Evolutionary conservation across 2,329 filamentous ascomycete species (phyloP).

Genomic region (Colletotrichum cuscutae): DNA sequence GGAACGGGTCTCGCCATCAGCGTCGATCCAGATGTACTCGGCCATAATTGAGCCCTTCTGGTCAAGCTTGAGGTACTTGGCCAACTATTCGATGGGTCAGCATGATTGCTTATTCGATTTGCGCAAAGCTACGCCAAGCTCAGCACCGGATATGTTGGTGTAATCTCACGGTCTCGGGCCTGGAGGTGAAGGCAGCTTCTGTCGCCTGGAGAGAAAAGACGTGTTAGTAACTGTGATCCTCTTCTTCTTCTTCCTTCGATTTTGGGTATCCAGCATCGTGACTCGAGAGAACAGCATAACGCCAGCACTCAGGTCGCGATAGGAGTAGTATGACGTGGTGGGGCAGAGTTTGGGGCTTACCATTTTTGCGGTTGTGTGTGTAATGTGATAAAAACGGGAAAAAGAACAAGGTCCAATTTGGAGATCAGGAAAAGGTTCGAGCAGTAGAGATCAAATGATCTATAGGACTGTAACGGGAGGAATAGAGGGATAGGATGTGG

Average conservation of each 20-base stretch:
- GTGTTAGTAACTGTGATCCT: slow-evolving; percentile 29
- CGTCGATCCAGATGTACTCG: slow-evolving; percentile 97
- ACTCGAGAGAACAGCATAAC: neutral
- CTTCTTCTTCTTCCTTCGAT: neutral
- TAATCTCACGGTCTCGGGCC: slow-evolving; percentile 47
- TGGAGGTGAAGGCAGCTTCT: slow-evolving; percentile 42
- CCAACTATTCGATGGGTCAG: slow-evolving; percentile 67
- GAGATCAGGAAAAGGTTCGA: neutral
- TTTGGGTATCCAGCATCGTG: neutral
- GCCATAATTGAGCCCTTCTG: slow-evolving; percentile 91
- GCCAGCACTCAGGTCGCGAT: neutral
- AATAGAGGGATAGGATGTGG: slow-evolving; percentile 10
- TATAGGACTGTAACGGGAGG: slow-evolving; percentile 2
- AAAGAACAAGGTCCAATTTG: neutral
- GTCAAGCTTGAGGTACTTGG: slow-evolving; percentile 91
- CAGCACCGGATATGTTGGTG: neutral
- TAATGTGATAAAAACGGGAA: slow-evolving; percentile 13
- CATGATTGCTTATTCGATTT: slow-evolving; percentile 21
- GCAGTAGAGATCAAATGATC: slow-evolving; percentile 12
- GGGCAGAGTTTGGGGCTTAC: slow-evolving; percentile 32
- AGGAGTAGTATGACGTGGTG: neutral
- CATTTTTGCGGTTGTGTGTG: slow-evolving; percentile 37
- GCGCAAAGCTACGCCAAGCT: neutral
- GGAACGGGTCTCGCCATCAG: slow-evolving; percentile 83
- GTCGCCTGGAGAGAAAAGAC: slow-evolving; percentile 38